Evolutionary conservation across 352 stramenopile species (phyloP).

Genomic region (Phytophthora rubi): DNA sequence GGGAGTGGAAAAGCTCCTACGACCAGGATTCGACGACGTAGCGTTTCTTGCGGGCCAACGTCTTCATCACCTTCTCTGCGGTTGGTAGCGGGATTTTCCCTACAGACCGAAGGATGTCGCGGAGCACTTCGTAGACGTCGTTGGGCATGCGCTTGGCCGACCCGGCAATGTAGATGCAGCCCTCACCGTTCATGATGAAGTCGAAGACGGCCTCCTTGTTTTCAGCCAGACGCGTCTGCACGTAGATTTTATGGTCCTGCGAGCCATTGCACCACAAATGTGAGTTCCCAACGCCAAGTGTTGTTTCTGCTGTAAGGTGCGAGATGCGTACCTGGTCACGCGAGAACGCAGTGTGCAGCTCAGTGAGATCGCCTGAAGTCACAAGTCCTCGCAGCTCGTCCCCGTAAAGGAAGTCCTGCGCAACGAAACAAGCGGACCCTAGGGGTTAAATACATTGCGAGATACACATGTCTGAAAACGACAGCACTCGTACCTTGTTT

Average conservation of each 20-base stretch:
- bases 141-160: conserved; percentile 93
- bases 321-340: conserved; percentile 70
- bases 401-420: conserved; percentile 89
- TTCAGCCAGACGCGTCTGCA: conserved; percentile 88
- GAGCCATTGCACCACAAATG: not conserved
- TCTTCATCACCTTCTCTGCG: conserved; percentile 80
- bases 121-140: conserved; percentile 90
- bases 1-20: conserved; percentile 32
- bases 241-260: conserved; percentile 90
- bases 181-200: conserved; percentile 66
- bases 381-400: conserved; percentile 72
- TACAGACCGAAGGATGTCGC: conserved; percentile 83
- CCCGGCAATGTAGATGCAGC: conserved; percentile 86
- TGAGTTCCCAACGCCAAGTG: not conserved
- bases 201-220: conserved; percentile 77
- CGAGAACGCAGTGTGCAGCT: conserved; percentile 91
- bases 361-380: conserved; percentile 56
- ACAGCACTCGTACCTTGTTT: conserved; percentile 52
- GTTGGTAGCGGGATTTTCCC: conserved; percentile 71
- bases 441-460: not conserved
- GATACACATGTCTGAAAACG: not conserved
- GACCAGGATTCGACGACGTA: conserved; percentile 91
- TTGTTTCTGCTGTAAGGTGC: not conserved
- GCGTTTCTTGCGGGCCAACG: conserved; percentile 71
- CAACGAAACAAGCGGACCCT: not conserved